Evolutionary conservation across 1,284 basidiomycete species (phyloP).

Genomic region (Blastosporella zonata): DNA sequence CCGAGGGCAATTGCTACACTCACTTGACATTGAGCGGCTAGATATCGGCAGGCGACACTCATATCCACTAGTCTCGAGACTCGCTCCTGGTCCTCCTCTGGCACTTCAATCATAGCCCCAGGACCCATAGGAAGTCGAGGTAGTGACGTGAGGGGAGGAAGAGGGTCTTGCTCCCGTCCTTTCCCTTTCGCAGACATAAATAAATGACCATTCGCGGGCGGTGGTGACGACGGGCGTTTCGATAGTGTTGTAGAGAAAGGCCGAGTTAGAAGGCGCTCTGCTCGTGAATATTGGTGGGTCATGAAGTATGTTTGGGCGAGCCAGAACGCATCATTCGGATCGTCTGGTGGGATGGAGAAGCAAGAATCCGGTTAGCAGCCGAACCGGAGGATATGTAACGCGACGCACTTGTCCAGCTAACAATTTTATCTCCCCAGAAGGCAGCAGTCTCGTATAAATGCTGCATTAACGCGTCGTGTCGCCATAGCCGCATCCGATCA

Average conservation of each 20-base stretch:
- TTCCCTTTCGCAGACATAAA: slow-evolving; percentile 52
- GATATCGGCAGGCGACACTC: slow-evolving; percentile 89
- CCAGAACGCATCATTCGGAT: slow-evolving; percentile 98
- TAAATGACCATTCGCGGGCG: slow-evolving; percentile 42
- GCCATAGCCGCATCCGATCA: slow-evolving; percentile 94
- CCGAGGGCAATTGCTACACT: slow-evolving; percentile 23
- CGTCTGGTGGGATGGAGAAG: slow-evolving; percentile 48
- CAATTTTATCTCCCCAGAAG: slow-evolving; percentile 97
- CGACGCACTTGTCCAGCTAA: slow-evolving; percentile 88
- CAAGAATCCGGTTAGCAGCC: slow-evolving; percentile 9
- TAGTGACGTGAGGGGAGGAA: slow-evolving; percentile 33
- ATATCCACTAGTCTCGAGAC: slow-evolving; percentile 82
- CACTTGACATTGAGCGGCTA: slow-evolving; percentile 90
- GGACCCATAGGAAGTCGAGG: slow-evolving; percentile 66
- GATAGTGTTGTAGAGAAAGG: slow-evolving; percentile 63
- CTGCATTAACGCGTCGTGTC: slow-evolving; percentile 97
- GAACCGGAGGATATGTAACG: slow-evolving; percentile 3
- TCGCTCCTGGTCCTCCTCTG: slow-evolving; percentile 57
- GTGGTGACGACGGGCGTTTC: slow-evolving; percentile 32
- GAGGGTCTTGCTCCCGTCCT: slow-evolving; percentile 48
- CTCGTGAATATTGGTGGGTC: slow-evolving; percentile 91
- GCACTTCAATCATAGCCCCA: slow-evolving; percentile 62
- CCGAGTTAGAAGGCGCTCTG: slow-evolving; percentile 86
- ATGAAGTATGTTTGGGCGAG: slow-evolving; percentile 96
- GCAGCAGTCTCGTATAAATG: slow-evolving; percentile 97